Evolutionary conservation across 306 rosid species (phyloP).

Genomic region (Prunus padus): DNA sequence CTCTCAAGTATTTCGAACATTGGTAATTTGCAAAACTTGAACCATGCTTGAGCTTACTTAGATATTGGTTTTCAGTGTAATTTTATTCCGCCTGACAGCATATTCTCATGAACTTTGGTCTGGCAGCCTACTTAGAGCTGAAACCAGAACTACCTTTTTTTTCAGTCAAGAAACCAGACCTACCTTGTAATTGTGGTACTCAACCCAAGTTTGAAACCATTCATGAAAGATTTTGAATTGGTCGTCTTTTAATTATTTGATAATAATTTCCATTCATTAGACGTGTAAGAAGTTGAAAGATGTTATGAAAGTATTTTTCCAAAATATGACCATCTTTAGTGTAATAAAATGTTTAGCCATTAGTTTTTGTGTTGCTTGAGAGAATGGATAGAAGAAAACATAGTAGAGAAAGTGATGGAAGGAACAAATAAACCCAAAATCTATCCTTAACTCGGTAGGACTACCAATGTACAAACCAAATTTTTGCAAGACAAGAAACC

Average conservation of each 20-base stretch:
- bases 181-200: neutral
- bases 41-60: neutral
- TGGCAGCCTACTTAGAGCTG: neutral
- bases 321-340: too few relatives aligned
- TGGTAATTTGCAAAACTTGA: too few relatives aligned
- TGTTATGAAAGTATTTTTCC: neutral
- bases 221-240: too few relatives aligned
- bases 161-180: neutral
- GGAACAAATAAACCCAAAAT: constrained; percentile 1
- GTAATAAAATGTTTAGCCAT: neutral
- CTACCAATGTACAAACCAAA: neutral
- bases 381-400: neutral
- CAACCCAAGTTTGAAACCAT: neutral
- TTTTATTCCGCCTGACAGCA: neutral
- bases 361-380: neutral
- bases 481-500: neutral
- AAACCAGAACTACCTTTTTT: neutral
- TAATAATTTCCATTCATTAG: neutral
- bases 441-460: neutral
- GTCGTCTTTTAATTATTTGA: neutral
- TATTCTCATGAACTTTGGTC: neutral
- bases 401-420: neutral
- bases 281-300: neutral
- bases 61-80: neutral
- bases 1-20: too few relatives aligned